A percentile compares a stretch with the other conserved stretches of the same genome.
These are phyloP conservation scores for Botryotinia calthae DNA, from an alignment of 2,329 filamentous ascomycete species.

Conservation along the genomic window DNA sequence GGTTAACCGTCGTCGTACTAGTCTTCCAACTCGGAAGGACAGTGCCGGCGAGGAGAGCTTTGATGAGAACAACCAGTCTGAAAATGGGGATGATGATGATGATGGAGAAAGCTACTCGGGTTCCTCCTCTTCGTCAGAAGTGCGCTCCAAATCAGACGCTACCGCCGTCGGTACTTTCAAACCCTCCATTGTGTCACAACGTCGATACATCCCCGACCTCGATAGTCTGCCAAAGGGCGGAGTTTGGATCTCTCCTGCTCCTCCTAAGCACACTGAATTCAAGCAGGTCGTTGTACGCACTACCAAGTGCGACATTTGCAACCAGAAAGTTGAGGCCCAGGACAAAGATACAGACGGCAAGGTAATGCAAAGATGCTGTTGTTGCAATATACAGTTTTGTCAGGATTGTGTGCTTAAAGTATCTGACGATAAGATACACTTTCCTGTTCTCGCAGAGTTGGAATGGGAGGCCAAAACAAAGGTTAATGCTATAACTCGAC, in stretches of 20 bases:
- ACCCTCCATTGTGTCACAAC: not conserved
- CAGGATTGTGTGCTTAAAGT: not conserved
- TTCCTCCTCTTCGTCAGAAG: not conserved
- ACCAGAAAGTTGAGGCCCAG: not conserved
- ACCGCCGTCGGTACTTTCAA: not conserved
- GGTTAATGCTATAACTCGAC: conserved; percentile 1
- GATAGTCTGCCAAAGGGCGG: not conserved
- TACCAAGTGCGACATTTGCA: conserved; percentile 15
- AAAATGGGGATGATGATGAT: not conserved
- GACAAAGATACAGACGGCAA: not conserved
- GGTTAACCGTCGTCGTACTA: not conserved
- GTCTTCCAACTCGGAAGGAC: not conserved
- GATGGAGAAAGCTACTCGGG: not conserved
- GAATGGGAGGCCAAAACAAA: conserved; percentile 3
- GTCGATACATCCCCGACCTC: not conserved
- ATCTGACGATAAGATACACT: not conserved
- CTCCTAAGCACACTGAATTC: not conserved
- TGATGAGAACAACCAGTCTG: not conserved
- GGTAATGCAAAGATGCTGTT: conserved; percentile 7
- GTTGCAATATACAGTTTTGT: conserved; percentile 7
- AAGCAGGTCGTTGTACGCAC: conserved; percentile 6
- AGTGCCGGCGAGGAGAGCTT: not conserved
- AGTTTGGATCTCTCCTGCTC: conserved; percentile 3
- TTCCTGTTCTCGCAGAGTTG: not conserved
- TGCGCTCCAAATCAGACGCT: not conserved